Conservation (phyloP, 495 filamentous ascomycete genomes). For the Oidiodendron maius region DNA sequence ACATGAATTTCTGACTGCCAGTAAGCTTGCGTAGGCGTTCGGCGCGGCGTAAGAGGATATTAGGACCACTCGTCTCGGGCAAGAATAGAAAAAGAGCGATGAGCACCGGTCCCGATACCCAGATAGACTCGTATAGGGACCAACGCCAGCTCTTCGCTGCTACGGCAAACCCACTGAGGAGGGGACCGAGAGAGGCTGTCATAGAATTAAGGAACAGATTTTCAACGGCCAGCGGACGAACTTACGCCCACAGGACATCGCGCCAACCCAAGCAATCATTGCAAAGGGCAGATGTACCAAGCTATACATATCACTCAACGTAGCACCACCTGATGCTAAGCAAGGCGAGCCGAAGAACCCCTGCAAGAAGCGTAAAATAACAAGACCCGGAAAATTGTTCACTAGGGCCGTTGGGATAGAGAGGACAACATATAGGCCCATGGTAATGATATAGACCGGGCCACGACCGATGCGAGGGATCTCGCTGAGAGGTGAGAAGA, state of each 20-base stretch:
- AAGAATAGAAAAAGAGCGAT: constrained; percentile 34
- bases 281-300: constrained; percentile 62
- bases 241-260: constrained; percentile 28
- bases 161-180: constrained; percentile 34
- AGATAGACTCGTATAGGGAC: constrained; percentile 43
- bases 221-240: background rate
- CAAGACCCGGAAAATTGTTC: constrained; percentile 59
- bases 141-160: constrained; percentile 30
- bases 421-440: constrained; percentile 62
- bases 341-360: constrained; percentile 69
- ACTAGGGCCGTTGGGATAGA: constrained; percentile 70
- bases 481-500: constrained; percentile 36
- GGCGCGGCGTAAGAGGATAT: constrained; percentile 30
- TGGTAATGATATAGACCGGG: constrained; percentile 62
- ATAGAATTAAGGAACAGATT: constrained; percentile 9
- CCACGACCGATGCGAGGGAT: constrained; percentile 59
- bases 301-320: constrained; percentile 68
- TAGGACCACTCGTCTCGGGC: constrained; percentile 36
- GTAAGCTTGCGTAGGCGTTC: constrained; percentile 33
- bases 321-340: constrained; percentile 67
- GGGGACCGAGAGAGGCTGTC: constrained; percentile 35
- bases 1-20: constrained; percentile 32
- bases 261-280: constrained; percentile 48
- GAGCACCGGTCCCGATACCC: constrained; percentile 36
- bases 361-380: constrained; percentile 65